These are phyloP conservation scores for Boehmeria nivea DNA, from an alignment of 306 rosid genomes.

Conservation along the genomic window DNA sequence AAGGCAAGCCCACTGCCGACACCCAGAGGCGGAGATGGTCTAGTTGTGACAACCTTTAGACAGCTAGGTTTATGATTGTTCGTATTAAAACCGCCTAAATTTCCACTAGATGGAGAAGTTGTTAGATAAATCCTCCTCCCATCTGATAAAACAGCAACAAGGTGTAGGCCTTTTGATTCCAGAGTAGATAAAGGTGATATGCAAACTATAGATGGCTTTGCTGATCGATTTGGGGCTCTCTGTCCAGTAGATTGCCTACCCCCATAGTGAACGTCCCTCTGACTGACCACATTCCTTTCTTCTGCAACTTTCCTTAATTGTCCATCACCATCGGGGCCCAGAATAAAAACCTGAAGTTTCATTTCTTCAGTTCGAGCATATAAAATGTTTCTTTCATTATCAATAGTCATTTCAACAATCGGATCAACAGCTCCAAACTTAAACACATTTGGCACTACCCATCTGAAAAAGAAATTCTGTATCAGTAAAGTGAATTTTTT, in stretches of 20 bases:
- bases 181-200: slow-evolving; percentile 82
- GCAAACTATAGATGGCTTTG: slow-evolving; percentile 79
- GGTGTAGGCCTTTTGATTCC: slow-evolving; percentile 88
- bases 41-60: slow-evolving; percentile 82
- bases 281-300: slow-evolving; percentile 82
- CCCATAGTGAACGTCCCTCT: slow-evolving; percentile 67
- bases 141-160: slow-evolving; percentile 89
- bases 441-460: slow-evolving; percentile 95
- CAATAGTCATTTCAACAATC: slow-evolving; percentile 84
- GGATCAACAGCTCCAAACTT: slow-evolving; percentile 96
- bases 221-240: slow-evolving; percentile 54
- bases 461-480: slow-evolving; percentile 53
- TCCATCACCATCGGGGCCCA: slow-evolving; percentile 79
- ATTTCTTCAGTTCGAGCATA: slow-evolving; percentile 88
- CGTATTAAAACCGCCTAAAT: slow-evolving; percentile 62
- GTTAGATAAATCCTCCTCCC: slow-evolving; percentile 95
- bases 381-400: slow-evolving; percentile 82
- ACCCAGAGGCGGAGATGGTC: slow-evolving; percentile 98
- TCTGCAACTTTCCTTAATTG: slow-evolving; percentile 89
- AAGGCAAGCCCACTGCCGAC: slow-evolving; percentile 79
- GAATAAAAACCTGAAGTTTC: slow-evolving; percentile 85
- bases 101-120: slow-evolving; percentile 84
- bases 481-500: slow-evolving; percentile 15
- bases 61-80: slow-evolving; percentile 71
- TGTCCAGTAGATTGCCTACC: slow-evolving; percentile 76